These are phyloP conservation scores for Cercospora sp. DNA, from an alignment of 2,329 filamentous ascomycete genomes.

Conservation along the genomic window DNA sequence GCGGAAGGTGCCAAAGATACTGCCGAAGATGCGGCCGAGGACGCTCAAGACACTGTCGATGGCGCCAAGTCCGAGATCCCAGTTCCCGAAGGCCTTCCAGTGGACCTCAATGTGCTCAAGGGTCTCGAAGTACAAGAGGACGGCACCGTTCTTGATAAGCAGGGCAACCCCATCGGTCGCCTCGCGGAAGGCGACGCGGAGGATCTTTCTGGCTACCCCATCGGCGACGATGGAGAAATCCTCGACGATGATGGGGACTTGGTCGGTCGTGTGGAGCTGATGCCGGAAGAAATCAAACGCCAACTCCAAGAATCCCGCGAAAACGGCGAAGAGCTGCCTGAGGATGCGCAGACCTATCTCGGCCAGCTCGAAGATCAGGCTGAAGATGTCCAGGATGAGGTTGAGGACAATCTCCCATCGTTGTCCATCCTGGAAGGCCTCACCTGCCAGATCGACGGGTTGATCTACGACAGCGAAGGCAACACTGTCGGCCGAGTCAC, in stretches of 20 bases:
- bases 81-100: constrained; percentile 43
- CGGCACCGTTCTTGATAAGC: constrained; percentile 54
- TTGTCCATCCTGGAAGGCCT: constrained; percentile 52
- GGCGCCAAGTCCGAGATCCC: constrained; percentile 36
- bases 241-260: constrained; percentile 58
- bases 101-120: constrained; percentile 51
- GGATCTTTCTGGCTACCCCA: constrained; percentile 54
- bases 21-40: constrained; percentile 35
- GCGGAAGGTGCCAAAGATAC: constrained; percentile 30
- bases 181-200: constrained; percentile 56
- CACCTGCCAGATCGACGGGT: constrained; percentile 49
- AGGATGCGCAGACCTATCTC: constrained; percentile 40
- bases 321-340: constrained; percentile 41
- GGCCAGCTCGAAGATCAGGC: constrained; percentile 28
- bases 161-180: constrained; percentile 52
- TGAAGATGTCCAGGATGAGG: constrained; percentile 36
- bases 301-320: constrained; percentile 44
- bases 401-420: constrained; percentile 44
- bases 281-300: constrained; percentile 48
- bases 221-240: constrained; percentile 58
- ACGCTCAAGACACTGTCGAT: constrained; percentile 39
- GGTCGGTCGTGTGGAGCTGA: constrained; percentile 55
- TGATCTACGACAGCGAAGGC: constrained; percentile 54
- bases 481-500: constrained; percentile 52
- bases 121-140: constrained; percentile 57